Evolutionary conservation across 306 rosid species (phyloP), one percentile per base, ranked within the genome.

Genomic region (Casuarina glauca): DNA sequence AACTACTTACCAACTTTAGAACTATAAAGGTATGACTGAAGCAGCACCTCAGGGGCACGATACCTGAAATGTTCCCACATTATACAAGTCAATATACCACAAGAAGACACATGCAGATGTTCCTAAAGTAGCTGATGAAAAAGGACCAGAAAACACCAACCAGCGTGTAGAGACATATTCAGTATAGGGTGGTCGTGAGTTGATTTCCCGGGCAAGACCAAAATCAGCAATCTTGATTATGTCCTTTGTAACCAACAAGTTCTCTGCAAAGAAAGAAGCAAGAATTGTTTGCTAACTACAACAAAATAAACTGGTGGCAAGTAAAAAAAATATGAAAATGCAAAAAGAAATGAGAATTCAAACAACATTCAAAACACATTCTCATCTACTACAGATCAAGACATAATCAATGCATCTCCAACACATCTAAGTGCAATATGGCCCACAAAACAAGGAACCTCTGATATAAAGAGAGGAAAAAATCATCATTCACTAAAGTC

Each of bases 1-100:
- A 49, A 64, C 71, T 20, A 88, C 99, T 85, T 79, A 96, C 99
- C 99, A 83, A 96, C 98, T 93, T 93, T 91, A 68, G 94, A 84
- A 75, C 86, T 80, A 84, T 96, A 96, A 19, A 96, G 72, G 82
- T 84, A 88, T 17, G 98, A 90, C 83, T 96, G 99, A 75, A 96
- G 99, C 84, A 96, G 86, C 82, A 96, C 98, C 84, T 96, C 99
- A 70, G 99, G 99, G 17, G 99, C 99, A 73, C 99, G 97, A 78
- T 96, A 96, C 99, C 99, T 96, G 63, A n/a, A 35, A 70, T 32
- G 20, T 49, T 20, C 67, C 72, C 72, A 57, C n/a, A 71, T 79
- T 72, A 82, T 72, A 82, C 39, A 61, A 4, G 72, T 62, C 70
- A 74, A 70, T 57, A 78, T 46, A 79, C 17, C 36, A 19, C 64